Evolutionary conservation across 2,329 filamentous ascomycete species (phyloP).

Genomic region (Myotisia sp.): DNA sequence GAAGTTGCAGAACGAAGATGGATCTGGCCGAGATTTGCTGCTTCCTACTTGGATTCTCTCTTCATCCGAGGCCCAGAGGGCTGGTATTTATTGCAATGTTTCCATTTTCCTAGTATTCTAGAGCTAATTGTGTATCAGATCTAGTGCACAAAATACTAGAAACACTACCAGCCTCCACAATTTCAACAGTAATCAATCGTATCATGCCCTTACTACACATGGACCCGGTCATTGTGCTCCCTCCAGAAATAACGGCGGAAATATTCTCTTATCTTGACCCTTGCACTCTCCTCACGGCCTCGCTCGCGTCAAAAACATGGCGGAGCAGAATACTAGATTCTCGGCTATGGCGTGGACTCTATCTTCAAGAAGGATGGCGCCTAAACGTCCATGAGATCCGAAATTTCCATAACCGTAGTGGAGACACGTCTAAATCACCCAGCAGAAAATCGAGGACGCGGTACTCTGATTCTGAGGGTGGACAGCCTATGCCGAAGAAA

Average conservation of each 20-base stretch:
- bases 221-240: conserved; percentile 74
- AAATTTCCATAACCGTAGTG: conserved; percentile 46
- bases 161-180: conserved; percentile 62
- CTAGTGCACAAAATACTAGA: conserved; percentile 66
- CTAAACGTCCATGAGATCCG: conserved; percentile 52
- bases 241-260: conserved; percentile 79
- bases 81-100: conserved; percentile 31
- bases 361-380: conserved; percentile 75
- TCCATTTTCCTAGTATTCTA: not conserved
- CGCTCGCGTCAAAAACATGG: conserved; percentile 68
- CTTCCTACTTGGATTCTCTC: conserved; percentile 43
- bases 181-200: conserved; percentile 66
- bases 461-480: conserved; percentile 34
- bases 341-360: conserved; percentile 73
- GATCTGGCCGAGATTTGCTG: conserved; percentile 25
- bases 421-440: conserved; percentile 19
- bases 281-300: conserved; percentile 62
- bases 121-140: conserved; percentile 38
- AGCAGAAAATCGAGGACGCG: conserved; percentile 35
- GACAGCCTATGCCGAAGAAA: conserved; percentile 40
- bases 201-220: conserved; percentile 77
- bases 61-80: conserved; percentile 41
- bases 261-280: conserved; percentile 79
- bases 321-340: conserved; percentile 66
- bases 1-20: conserved; percentile 33